These are phyloP conservation scores for Cytospora leucostoma DNA, from an alignment of 2,329 filamentous ascomycete species.

Conservation along the genomic window DNA sequence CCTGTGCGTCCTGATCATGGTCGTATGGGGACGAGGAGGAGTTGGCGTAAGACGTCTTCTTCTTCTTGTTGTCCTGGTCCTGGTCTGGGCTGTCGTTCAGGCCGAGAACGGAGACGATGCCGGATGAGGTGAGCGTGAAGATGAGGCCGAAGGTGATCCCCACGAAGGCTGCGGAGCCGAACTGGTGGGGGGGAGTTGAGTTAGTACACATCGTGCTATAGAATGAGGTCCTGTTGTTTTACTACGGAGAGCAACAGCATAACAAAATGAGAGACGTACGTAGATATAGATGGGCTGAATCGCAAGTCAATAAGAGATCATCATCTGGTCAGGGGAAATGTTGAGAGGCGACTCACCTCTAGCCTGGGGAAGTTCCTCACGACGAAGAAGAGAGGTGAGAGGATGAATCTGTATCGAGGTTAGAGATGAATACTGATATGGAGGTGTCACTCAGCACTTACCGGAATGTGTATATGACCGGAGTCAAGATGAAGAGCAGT, in stretches of 20 bases:
- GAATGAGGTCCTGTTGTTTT: slow-evolving; percentile 29
- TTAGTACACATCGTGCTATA: slow-evolving; percentile 38
- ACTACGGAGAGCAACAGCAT: not conserved
- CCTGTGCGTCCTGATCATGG: slow-evolving; percentile 27
- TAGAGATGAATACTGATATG: not conserved
- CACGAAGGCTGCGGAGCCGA: slow-evolving; percentile 67
- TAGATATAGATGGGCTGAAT: slow-evolving; percentile 27
- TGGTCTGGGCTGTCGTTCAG: slow-evolving; percentile 38
- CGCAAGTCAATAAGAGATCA: slow-evolving; percentile 5
- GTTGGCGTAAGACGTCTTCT: not conserved
- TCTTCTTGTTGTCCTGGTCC: slow-evolving; percentile 20
- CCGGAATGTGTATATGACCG: slow-evolving; percentile 24
- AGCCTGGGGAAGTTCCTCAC: slow-evolving; percentile 15
- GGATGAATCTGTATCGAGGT: slow-evolving; percentile 8
- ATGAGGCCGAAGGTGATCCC: slow-evolving; percentile 65
- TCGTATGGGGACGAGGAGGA: not conserved
- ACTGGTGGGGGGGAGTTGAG: slow-evolving; percentile 47
- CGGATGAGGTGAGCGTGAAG: slow-evolving; percentile 57
- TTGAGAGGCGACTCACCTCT: slow-evolving; percentile 14
- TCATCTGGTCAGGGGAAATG: too few species aligned
- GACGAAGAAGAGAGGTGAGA: slow-evolving; percentile 35
- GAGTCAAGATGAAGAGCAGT: slow-evolving; percentile 25
- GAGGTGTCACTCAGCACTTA: slow-evolving; percentile 1
- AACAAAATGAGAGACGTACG: slow-evolving; percentile 12
- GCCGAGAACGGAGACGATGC: slow-evolving; percentile 54